These are phyloP conservation scores for Globisporangium apiculatum DNA, from an alignment of 352 stramenopile species.

Conservation along the genomic window DNA sequence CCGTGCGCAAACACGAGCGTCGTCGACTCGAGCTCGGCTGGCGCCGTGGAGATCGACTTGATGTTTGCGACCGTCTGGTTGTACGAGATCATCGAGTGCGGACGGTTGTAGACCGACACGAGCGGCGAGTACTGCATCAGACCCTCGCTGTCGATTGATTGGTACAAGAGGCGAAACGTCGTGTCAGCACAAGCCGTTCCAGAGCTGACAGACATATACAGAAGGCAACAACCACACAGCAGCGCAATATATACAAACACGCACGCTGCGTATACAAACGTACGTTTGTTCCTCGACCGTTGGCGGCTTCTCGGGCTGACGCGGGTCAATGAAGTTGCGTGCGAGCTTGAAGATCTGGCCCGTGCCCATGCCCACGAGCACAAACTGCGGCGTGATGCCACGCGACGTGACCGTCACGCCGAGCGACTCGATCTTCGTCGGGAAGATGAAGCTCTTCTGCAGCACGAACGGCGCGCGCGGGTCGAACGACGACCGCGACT, in stretches of 20 bases:
- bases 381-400: slow-evolving; percentile 93
- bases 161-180: background rate
- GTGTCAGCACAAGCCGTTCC: too few relatives aligned
- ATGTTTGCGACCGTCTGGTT: slow-evolving; percentile 86
- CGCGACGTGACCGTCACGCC: slow-evolving; percentile 89
- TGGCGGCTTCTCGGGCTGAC: slow-evolving; percentile 88
- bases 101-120: slow-evolving; percentile 83
- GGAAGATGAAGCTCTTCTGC: slow-evolving; percentile 93
- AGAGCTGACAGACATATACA: background rate
- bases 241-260: background rate
- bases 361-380: slow-evolving; percentile 90
- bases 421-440: slow-evolving; percentile 85
- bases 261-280: slow-evolving; percentile 1
- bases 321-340: slow-evolving; percentile 90
- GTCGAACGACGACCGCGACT: slow-evolving; percentile 91
- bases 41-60: slow-evolving; percentile 49
- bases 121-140: slow-evolving; percentile 87
- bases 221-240: background rate
- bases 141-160: slow-evolving; percentile 41
- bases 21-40: slow-evolving; percentile 92
- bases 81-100: slow-evolving; percentile 87
- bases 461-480: slow-evolving; percentile 86
- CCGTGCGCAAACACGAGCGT: slow-evolving; percentile 91
- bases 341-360: slow-evolving; percentile 92
- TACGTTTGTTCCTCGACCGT: slow-evolving; percentile 74